Base-by-base conservation (phyloP, 2,329 filamentous ascomycete genomes). In the Aureobasidium melanogenum region DNA sequence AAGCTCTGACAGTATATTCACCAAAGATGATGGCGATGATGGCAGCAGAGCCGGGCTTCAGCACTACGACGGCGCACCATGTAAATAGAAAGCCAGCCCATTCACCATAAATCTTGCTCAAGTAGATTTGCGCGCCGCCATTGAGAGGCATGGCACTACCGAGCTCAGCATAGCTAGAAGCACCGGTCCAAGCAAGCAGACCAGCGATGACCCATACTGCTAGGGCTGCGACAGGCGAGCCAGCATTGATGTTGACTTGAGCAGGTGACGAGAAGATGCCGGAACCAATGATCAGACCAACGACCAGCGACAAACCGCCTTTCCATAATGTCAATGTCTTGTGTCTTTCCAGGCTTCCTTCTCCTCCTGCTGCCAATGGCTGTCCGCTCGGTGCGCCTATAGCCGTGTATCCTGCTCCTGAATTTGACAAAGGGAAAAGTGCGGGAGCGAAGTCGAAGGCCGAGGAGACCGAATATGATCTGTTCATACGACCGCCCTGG, bases 11-110 rank as follows among this genome's bases (percentile, higher is more conserved):
- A n/a, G 96, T 79, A 71, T 99, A 99, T 75, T 99, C 94, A 46
- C 94, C 94, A 80, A 97, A 97, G 69, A 99, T 97, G 67, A 99
- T 97, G 66, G 93, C 84, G 66, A 99, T 91, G 71, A 99, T 99
- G 64, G 94, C 94, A 10, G 91, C 87, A 41, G 89, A 89, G 2
- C 94, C 94, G 0, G 94, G 94, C 76, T 97, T 97, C 64, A 99
- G 79, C 14, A 99, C 94, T 63, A 94, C 83, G 17, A 97, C 91
- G 0, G 94, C 92, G 56, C 90, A 91, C 94, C 94, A 99, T 1
- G 92, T 95, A 74, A 97, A 99, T 36, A 97, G 79, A 71, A 99
- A 99, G 0, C 94, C 94, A 1, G 86, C 84, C 69, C 96, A 79
- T 75, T 99, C 94, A 59, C 93, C 93, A 73, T 97, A 96, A 63